Percentiles rank a stretch among this genome's conserved stretches.
These are phyloP conservation scores for Diaporthe destruens DNA, from an alignment of 2,329 filamentous ascomycete species.

Conservation along the genomic window DNA sequence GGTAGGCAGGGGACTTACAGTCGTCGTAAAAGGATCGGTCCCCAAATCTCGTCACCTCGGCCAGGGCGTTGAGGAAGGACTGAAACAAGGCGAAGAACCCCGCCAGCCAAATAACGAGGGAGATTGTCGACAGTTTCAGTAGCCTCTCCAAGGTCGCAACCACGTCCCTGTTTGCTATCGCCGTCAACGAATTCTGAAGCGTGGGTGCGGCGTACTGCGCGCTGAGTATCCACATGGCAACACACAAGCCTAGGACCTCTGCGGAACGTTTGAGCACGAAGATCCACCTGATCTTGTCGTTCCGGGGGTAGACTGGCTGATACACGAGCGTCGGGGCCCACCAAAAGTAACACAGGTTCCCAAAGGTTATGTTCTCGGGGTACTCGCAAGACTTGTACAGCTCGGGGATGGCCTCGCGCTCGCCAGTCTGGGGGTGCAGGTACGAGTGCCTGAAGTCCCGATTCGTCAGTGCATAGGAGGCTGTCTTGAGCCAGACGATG, in stretches of 20 bases:
- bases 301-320: constrained; percentile 94
- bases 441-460: constrained; percentile 93
- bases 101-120: constrained; percentile 94
- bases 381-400: constrained; percentile 89
- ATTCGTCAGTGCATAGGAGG: constrained; percentile 97
- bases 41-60: constrained; percentile 89
- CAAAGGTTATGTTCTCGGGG: constrained; percentile 88
- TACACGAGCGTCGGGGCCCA: constrained; percentile 97
- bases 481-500: constrained; percentile 95
- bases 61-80: constrained; percentile 88
- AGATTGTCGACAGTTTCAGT: constrained; percentile 96
- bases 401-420: constrained; percentile 79
- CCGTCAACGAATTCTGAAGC: constrained; percentile 88
- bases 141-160: constrained; percentile 87
- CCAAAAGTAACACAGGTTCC: constrained; percentile 96
- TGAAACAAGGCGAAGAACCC: constrained; percentile 98
- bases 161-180: constrained; percentile 84
- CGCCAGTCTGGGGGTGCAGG: constrained; percentile 78
- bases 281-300: constrained; percentile 82
- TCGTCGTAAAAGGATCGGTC: constrained; percentile 96
- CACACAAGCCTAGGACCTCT: constrained; percentile 81
- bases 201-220: constrained; percentile 95
- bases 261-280: constrained; percentile 87
- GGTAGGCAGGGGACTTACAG: constrained; percentile 61
- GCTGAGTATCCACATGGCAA: constrained; percentile 95